Evolutionary conservation across 768 basidiomycete genomes (phyloP), one percentile per base, ranked within the genome.

Genomic region (Naganishia kalamii): DNA sequence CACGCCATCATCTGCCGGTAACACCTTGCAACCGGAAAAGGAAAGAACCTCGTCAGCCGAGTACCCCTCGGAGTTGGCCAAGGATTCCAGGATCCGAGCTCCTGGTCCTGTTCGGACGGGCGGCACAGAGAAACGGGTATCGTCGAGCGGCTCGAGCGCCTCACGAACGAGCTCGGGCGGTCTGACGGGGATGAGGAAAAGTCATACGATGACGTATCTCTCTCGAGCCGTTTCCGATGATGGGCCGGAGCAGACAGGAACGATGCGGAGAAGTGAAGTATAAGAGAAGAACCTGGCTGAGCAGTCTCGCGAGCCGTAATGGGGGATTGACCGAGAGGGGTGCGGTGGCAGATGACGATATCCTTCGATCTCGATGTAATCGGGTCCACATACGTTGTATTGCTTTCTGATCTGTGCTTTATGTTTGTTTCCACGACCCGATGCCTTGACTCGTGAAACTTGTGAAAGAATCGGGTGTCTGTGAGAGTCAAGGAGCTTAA

Each of bases 61-160:
- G 40, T 57, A 57, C 23, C 54, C 54, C 13, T 35, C 23, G 35
- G 54, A 57, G 25, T 33, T 57, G 35, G 54, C 54, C 21, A 35
- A 41, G 29, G 54, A 57, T 41, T 25, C 54, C 3, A 57, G 54
- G 32, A 40, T 57, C 25, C 33, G 54, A 12, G 37, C 21, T 13
- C 11, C n/a, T 10, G 43, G 11, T n/a, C 8, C 10, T n/a, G 21
- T 8, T n/a, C 19, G 11, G 19, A 6, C 43, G 8, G 19, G 43
- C 10, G 43, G 11, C 43, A 44, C 12, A 17, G 37, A 40, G 17
- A 40, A 17, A 44, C 43, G 43, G 19, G 21, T n/a, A 44, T 10
- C 43, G 21, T 44, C 43, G 21, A n/a, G 43, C 43, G 43, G 43
- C 19, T 44, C 43, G 19, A 44, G 19, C 19, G 8, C 43, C 13